Base-by-base conservation (phyloP, 75 land plant species). In the Pinus albicaulis region DNA sequence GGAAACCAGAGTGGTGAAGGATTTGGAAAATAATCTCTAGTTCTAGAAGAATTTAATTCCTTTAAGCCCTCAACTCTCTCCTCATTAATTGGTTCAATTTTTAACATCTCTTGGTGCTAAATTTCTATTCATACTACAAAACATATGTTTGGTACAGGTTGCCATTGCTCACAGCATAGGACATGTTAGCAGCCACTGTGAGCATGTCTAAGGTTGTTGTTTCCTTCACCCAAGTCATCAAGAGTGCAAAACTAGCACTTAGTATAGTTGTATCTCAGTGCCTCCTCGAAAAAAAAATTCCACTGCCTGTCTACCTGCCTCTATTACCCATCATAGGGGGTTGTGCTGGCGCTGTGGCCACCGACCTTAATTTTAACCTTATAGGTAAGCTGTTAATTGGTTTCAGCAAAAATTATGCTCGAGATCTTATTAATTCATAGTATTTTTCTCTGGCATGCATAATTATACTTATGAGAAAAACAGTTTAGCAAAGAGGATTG, bases 201-300 rank as follows among this genome's bases (percentile, higher is more conserved):
- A 91, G 93, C 64, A 91, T 90, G 93, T 88, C 95, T 2, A 91
- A 91, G 77, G 93, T 90, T 12, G 93, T 90, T 12, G 93, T 90
- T 3, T 92, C 95, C 0, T 92, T 92, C 76, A 92, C 95, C 1
- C 93, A 92, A 66, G 88, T 92, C 55, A 90, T 88, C 76, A 92
- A 92, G 82, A 92, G 95, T 59, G 84, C 91, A 19, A 93, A 92
- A 75, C 93, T 93, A 5, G 93, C 93, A 1, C 90, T 92, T 85
- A 90, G 91, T 64, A 91, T 91, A 8, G 23, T 88, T 65, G 85
- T 93, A 13, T 88, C 90, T 10, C 73, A 87, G 19, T 80, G 90
- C 20, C 52, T 93, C 16, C 60, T 93, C 4, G 95, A 93, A 53
- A 88, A 93, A 76, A 57, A 74, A 4, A 88, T 88, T 74, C 82